These are phyloP conservation scores for Jackrogersella multiformis DNA, from an alignment of 495 filamentous ascomycete genomes.

Conservation along the genomic window DNA sequence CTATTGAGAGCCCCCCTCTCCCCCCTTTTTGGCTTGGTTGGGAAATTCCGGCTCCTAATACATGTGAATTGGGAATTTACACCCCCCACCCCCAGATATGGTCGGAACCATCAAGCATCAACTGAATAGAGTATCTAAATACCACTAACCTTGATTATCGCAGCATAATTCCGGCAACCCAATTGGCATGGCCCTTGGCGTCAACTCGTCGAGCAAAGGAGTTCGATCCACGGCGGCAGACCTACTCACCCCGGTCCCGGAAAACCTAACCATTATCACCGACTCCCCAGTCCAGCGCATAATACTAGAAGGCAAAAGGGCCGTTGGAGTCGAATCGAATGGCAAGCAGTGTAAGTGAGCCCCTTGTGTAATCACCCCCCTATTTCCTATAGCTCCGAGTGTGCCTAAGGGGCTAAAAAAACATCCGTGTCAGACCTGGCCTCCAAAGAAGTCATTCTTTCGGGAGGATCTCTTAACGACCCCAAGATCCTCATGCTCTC, in stretches of 20 bases:
- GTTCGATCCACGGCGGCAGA: slow-evolving; percentile 62
- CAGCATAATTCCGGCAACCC: slow-evolving; percentile 67
- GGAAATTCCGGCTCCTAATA: neutral
- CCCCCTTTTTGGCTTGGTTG: neutral
- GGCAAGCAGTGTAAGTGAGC: slow-evolving; percentile 42
- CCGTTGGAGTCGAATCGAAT: slow-evolving; percentile 59
- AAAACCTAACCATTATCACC: slow-evolving; percentile 63
- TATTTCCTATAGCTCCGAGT: no score
- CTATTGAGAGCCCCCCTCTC: neutral
- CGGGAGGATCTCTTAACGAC: slow-evolving; percentile 64
- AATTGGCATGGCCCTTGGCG: slow-evolving; percentile 62
- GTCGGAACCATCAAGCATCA: neutral
- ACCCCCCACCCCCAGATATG: no score
- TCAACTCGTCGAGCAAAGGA: slow-evolving; percentile 60
- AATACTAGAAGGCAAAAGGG: slow-evolving; percentile 60
- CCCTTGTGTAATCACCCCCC: neutral
- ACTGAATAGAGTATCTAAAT: no score
- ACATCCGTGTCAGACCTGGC: slow-evolving; percentile 46
- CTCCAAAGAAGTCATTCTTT: slow-evolving; percentile 67
- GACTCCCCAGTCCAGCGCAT: slow-evolving; percentile 60
- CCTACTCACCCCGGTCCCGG: slow-evolving; percentile 52
- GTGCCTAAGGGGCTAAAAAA: neutral
- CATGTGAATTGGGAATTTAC: neutral
- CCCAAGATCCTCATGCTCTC: slow-evolving; percentile 72
- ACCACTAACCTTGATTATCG: neutral